Conservation (phyloP, 2,329 filamentous ascomycete genomes). For the Sphaceloma murrayae region DNA sequence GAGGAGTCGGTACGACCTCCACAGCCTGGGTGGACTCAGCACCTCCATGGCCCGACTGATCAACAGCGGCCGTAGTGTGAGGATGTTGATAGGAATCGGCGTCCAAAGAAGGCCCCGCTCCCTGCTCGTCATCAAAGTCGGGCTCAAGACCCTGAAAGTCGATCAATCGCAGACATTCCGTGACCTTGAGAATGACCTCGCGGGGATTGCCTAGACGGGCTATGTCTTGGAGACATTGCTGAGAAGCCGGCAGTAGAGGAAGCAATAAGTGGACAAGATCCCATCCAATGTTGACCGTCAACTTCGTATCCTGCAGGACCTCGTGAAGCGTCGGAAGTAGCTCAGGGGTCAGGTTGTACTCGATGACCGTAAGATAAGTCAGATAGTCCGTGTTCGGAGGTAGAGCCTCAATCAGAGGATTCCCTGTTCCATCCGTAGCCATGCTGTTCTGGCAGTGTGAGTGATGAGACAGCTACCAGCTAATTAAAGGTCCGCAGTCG, state of each 20-base stretch:
- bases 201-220: conserved; percentile 69
- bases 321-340: conserved; percentile 59
- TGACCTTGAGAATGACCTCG: conserved; percentile 71
- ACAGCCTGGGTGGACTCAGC: conserved; percentile 24
- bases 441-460: conserved; percentile 6
- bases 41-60: conserved; percentile 16
- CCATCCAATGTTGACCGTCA: conserved; percentile 74
- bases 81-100: conserved; percentile 23
- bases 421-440: conserved; percentile 23
- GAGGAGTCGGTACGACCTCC: conserved; percentile 29
- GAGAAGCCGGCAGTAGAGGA: conserved; percentile 54
- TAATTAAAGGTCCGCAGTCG: conserved; percentile 13
- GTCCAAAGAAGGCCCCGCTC: conserved; percentile 23
- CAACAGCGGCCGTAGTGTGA: conserved; percentile 22
- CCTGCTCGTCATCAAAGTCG: conserved; percentile 46
- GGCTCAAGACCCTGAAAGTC: conserved; percentile 43
- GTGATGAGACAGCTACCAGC: no score
- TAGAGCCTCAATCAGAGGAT: conserved; percentile 48
- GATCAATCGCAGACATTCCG: conserved; percentile 58
- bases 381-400: conserved; percentile 58
- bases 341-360: conserved; percentile 59
- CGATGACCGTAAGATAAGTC: conserved; percentile 69
- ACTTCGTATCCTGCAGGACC: conserved; percentile 55
- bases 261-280: conserved; percentile 69
- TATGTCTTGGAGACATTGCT: conserved; percentile 62